These are phyloP conservation scores for Phytophthora citrophthora DNA, from an alignment of 352 stramenopile species.

Conservation along the genomic window DNA sequence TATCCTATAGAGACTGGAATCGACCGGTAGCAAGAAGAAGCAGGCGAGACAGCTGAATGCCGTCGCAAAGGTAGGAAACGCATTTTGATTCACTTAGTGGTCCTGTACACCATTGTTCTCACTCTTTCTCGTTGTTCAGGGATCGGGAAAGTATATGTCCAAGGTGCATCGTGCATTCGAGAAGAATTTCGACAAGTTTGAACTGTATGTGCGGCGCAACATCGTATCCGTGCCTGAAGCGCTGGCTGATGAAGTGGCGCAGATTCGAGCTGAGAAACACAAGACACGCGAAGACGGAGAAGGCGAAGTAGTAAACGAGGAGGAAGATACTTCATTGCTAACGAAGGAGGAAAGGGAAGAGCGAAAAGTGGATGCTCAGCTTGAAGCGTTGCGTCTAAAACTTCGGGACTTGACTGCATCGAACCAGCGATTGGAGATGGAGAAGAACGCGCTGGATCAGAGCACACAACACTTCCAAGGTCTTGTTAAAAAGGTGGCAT, in stretches of 20 bases:
- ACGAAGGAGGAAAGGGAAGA: slow-evolving; percentile 55
- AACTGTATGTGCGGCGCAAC: slow-evolving; percentile 80
- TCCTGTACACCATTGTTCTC: background rate
- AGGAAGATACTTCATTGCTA: slow-evolving; percentile 30
- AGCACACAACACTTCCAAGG: slow-evolving; percentile 46
- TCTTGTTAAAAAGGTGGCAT: slow-evolving; percentile 45
- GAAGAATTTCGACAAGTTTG: slow-evolving; percentile 89
- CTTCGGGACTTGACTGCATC: slow-evolving; percentile 40
- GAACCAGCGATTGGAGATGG: slow-evolving; percentile 55
- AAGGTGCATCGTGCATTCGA: slow-evolving; percentile 67
- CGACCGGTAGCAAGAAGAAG: slow-evolving; percentile 63
- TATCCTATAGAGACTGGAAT: slow-evolving; percentile 43
- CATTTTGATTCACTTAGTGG: background rate
- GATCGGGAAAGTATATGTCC: slow-evolving; percentile 66
- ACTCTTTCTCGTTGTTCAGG: slow-evolving; percentile 30
- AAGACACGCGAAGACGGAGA: slow-evolving; percentile 6
- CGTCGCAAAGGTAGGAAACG: slow-evolving; percentile 57
- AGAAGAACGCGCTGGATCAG: slow-evolving; percentile 52
- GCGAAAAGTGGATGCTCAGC: slow-evolving; percentile 38
- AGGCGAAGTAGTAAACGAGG: slow-evolving; percentile 11
- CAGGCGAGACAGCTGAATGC: slow-evolving; percentile 65
- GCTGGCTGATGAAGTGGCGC: slow-evolving; percentile 51
- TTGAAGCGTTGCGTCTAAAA: slow-evolving; percentile 47
- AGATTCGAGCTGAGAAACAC: slow-evolving; percentile 42
- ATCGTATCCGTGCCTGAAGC: slow-evolving; percentile 64